phyloP scores from a whole-genome alignment of 352 stramenopile genomes.

The Phytophthora crassamura region DNA sequence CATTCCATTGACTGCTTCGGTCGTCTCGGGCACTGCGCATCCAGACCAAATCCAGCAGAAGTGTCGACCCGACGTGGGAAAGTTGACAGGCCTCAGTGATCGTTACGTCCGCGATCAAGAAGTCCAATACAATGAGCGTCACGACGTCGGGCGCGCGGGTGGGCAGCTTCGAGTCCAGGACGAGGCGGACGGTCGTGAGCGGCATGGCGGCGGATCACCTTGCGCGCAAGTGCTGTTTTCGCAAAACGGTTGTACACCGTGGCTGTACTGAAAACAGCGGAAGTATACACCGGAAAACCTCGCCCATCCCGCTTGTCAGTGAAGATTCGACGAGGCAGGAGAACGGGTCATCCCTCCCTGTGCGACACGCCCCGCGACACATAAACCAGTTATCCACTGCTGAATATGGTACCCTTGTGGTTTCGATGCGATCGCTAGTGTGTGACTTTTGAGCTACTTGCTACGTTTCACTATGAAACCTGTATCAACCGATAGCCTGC shows the following conservation, averaged over 20 bases:
- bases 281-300: conserved; percentile 6
- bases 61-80: too few relatives aligned
- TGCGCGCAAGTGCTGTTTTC: too few relatives aligned
- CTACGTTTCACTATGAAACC: neutral
- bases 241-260: neutral
- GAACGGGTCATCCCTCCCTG: conserved; percentile 19
- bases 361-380: neutral
- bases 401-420: neutral
- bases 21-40: neutral
- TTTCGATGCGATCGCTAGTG: neutral
- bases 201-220: too few relatives aligned
- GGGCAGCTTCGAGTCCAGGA: too few relatives aligned
- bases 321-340: neutral
- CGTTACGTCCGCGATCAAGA: too few relatives aligned
- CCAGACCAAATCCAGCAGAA: conserved; percentile 6
- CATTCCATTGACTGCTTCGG: neutral
- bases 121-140: too few relatives aligned
- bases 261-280: neutral
- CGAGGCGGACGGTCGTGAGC: too few relatives aligned
- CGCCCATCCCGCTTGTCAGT: conserved; percentile 7
- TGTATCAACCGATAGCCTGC: neutral
- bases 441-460: too few relatives aligned
- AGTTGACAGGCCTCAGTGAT: too few relatives aligned
- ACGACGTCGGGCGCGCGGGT: too few relatives aligned
- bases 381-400: neutral